Base-by-base conservation (phyloP, 164 flowering plant genomes). In the Annona cherimola region DNA sequence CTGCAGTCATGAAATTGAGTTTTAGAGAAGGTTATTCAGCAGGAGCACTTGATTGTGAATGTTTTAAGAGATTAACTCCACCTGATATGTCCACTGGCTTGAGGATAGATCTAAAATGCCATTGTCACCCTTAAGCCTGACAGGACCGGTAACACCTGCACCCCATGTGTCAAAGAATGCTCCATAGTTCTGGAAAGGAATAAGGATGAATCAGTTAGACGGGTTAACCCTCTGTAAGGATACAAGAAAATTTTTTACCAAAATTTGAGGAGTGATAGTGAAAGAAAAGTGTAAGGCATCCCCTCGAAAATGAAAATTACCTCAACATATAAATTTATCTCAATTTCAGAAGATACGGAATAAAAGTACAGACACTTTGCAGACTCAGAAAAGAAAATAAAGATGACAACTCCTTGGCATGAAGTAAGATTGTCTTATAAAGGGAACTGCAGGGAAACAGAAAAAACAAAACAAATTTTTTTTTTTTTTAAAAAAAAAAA, bases 141-240 rank as follows among this genome's bases (percentile, higher is more conserved):
- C 92, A 7, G 98, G 97, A 77, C 98, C 98, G 66, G 97, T 96
- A 67, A 93, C 76, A 46, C 99, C 98, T 6, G 99, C 98, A 66
- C 99, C 98, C 2, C 2, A 4, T 74, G 2, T 40, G 61, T 96
- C 99, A 76, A 77, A 96, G 76, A 84, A 90, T 63, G 95, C 94
- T 73, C 99, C 99, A 83, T 91, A 96, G 74, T 96, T 96, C 99
- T 96, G 85, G 45, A 74, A 74, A 44, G 42, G 64, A 41, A 68
- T 57, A n/a, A 43, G 7, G 5, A 2, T 63, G 61, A 57, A 57
- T 19, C 3, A 57, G 61, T 19, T 9, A 57, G n/a, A 57, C n/a
- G 61, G 14, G n/a, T 11, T 57, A 57, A 12, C 14, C n/a, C n/a
- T n/a, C n/a, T n/a, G n/a, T n/a, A 50, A 16, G 8, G 8, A 50